These are phyloP conservation scores for Lasiosphaeria hispida DNA, from an alignment of 495 filamentous ascomycete species.

Conservation along the genomic window DNA sequence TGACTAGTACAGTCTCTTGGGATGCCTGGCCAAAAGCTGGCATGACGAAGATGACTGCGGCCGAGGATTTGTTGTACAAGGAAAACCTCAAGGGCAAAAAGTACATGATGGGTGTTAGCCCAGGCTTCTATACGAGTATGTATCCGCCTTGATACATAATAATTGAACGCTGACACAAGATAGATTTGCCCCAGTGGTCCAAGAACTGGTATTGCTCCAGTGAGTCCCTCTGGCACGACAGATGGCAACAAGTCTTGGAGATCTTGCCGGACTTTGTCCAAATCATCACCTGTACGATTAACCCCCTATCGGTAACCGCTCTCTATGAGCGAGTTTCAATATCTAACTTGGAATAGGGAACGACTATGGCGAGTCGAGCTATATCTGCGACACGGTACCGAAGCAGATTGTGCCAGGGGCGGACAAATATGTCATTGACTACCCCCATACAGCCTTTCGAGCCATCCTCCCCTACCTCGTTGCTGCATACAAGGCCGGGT, in stretches of 20 bases:
- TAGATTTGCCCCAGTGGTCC: conserved; percentile 60
- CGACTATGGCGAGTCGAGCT: conserved; percentile 74
- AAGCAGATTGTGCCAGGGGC: conserved; percentile 51
- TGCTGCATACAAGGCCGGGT: conserved; percentile 57
- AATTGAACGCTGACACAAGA: not conserved
- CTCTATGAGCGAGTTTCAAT: not conserved
- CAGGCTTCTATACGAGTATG: conserved; percentile 66
- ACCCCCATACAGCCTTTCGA: conserved; percentile 39
- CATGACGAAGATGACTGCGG: conserved; percentile 49
- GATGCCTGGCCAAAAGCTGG: conserved; percentile 68
- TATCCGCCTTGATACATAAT: not conserved
- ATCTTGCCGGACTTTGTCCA: conserved; percentile 65
- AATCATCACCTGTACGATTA: conserved; percentile 45
- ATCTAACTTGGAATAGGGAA: conserved; percentile 56
- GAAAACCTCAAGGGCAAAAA: conserved; percentile 51
- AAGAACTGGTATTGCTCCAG: conserved; percentile 76
- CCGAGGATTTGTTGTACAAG: conserved; percentile 55
- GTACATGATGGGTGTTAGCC: conserved; percentile 79
- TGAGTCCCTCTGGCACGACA: conserved; percentile 69
- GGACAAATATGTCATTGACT: conserved; percentile 46
- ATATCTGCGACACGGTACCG: conserved; percentile 59
- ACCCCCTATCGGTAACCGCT: not conserved
- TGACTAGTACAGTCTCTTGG: conserved; percentile 53
- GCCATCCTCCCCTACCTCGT: conserved; percentile 63
- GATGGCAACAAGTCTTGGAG: conserved; percentile 67